Evolutionary conservation across 1,139 yeast genomes (phyloP), one percentile per base, ranked within the genome.

Genomic region (Suhomyces guaymorum): DNA sequence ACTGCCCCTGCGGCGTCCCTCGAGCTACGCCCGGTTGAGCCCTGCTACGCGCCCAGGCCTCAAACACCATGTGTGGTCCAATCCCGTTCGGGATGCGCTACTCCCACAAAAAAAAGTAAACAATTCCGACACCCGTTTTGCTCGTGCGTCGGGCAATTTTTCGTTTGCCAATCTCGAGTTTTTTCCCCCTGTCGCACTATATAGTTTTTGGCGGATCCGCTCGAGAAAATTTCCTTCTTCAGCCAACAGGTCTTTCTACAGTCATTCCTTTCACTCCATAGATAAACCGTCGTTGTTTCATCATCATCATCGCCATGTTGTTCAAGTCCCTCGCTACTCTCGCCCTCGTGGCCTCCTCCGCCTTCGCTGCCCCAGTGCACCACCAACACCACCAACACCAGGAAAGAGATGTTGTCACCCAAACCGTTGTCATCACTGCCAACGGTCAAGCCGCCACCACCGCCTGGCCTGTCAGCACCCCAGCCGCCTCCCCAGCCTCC

Each of bases 321-420:
- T 55, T 55, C 46, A 51, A 52, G 40, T 51, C 59, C 15, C 39
- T 55, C 48, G 49, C 49, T 35, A 36, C 47, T 21, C 56, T 55
- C 34, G 47, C 57, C 40, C 36, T 51, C 37, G 50, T 48, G 38
- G 58, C 55, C 40, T 26, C 54, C 25, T 56, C 47, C 33, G 31
- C 40, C 35, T 63, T 65, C 39, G 57, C 54, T 41, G n/a, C n/a
- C n/a, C 66, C 66, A 32, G 53, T 63, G 47, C 49, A 46, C 39
- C 72, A 66, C 47, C 65, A 66, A 49, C 62, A 66, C 44, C 48
- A 52, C 15, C 63, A 63, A 41, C 63, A 63, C 51, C 65, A 65
- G 58, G 72, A 51, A 25, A 61, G 61, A 35, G 52, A 56, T 32
- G 55, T 61, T 37, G 70, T 64, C 46, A 63, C 49, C 40, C 33